Percentiles rank a stretch among this genome's conserved stretches.
Evolutionary conservation across 2,329 filamentous ascomycete genomes (phyloP).

Genomic region (Colletotrichum tropicale): DNA sequence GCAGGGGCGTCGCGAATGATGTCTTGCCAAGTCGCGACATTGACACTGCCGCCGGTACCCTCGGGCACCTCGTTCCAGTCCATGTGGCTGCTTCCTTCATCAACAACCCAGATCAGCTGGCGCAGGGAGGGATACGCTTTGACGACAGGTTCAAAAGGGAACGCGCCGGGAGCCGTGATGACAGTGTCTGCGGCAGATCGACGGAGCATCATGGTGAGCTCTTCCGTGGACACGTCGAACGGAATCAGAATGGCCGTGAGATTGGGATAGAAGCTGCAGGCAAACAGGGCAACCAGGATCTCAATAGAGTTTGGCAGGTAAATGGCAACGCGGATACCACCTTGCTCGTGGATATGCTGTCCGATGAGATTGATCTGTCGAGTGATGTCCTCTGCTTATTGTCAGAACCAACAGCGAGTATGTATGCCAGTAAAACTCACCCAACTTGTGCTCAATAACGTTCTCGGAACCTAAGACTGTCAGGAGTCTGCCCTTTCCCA

Average conservation of each 20-base stretch:
- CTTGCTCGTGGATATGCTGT: conserved; percentile 72
- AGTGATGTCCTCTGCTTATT: conserved; percentile 68
- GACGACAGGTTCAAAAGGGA: conserved; percentile 78
- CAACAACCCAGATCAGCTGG: conserved; percentile 90
- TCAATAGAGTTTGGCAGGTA: conserved; percentile 95
- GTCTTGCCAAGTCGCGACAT: conserved; percentile 92
- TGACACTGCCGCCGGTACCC: conserved; percentile 74
- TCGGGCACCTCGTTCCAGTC: conserved; percentile 92
- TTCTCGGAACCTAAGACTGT: conserved; percentile 81
- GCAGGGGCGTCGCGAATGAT: conserved; percentile 74
- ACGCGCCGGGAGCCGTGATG: conserved; percentile 83
- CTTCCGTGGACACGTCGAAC: conserved; percentile 74
- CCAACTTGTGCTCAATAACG: conserved; percentile 72
- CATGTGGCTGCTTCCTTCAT: conserved; percentile 88
- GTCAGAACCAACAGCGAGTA: neutral
- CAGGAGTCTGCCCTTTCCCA: conserved; percentile 72
- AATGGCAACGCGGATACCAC: conserved; percentile 79
- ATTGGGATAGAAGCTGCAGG: conserved; percentile 83
- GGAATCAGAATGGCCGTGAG: conserved; percentile 85
- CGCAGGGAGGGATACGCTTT: conserved; percentile 73
- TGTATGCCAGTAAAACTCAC: conserved; percentile 36
- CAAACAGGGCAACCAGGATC: conserved; percentile 81
- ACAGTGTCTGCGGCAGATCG: conserved; percentile 79
- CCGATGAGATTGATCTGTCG: conserved; percentile 90
- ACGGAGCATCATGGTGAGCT: conserved; percentile 73